Conservation (phyloP, 1,284 basidiomycete species). For the Trichosporon asahii region DNA sequence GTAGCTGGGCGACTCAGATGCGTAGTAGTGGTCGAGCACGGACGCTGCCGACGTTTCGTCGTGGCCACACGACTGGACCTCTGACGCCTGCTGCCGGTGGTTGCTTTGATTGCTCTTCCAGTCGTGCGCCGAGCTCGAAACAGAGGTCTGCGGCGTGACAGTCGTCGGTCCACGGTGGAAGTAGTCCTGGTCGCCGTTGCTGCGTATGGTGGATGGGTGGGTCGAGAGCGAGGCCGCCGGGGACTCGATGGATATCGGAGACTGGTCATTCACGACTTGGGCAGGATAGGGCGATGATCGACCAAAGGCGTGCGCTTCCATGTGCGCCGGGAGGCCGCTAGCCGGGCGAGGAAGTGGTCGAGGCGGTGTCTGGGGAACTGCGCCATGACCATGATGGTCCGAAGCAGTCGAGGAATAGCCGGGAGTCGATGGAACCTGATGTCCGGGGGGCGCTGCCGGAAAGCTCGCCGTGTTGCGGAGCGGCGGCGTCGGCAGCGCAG, state of each 20-base stretch:
- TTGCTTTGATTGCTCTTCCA: not conserved
- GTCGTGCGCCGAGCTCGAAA: not conserved
- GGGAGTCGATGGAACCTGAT: not conserved
- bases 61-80: not conserved
- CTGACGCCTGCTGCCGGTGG: not conserved
- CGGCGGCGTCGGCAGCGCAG: not conserved
- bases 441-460: not conserved
- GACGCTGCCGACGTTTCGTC: constrained; percentile 2
- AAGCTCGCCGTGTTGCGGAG: not conserved
- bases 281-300: not conserved
- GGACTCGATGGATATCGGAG: not conserved
- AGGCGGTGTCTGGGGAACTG: not conserved
- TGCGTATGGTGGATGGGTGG: not conserved
- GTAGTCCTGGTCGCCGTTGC: not conserved
- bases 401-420: not conserved
- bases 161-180: not conserved
- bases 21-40: constrained; percentile 5
- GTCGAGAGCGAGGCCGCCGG: not conserved
- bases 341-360: constrained; percentile 1
- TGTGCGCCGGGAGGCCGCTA: not conserved
- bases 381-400: not conserved
- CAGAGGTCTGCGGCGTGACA: not conserved
- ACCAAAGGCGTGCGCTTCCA: not conserved
- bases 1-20: not conserved
- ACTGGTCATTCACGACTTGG: not conserved